Conservation (phyloP, 345 rosid genomes). For the Hypericum androsaemum region DNA sequence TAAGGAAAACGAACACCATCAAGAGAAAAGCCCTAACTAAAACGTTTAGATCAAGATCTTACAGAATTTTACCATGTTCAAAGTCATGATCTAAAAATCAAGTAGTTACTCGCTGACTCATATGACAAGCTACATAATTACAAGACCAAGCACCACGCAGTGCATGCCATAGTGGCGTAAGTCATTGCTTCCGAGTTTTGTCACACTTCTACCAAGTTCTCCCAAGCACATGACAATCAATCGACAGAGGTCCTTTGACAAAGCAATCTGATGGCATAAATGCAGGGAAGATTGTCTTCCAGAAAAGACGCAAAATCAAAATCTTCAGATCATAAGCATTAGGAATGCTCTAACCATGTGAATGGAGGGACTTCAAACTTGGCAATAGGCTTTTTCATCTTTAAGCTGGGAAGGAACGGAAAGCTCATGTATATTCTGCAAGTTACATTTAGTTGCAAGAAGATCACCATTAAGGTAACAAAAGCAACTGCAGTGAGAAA, state of each 20-base stretch:
- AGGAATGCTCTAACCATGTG: conserved; percentile 39
- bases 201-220: conserved; percentile 50
- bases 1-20: too few species aligned
- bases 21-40: too few species aligned
- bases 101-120: too few species aligned
- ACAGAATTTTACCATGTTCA: too few species aligned
- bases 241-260: conserved; percentile 83
- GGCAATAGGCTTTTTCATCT: conserved; percentile 30
- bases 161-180: conserved; percentile 25
- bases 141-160: conserved; percentile 66
- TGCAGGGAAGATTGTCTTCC: conserved; percentile 8
- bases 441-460: conserved; percentile 12
- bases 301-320: not conserved
- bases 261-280: conserved; percentile 50
- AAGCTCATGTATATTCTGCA: conserved; percentile 70
- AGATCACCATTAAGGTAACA: conserved; percentile 7
- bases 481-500: not conserved
- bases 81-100: too few species aligned
- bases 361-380: conserved; percentile 46
- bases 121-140: too few species aligned
- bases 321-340: not conserved
- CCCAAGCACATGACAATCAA: conserved; percentile 74
- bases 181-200: conserved; percentile 30
- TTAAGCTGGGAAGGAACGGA: conserved; percentile 30
- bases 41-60: too few species aligned